Base-by-base conservation (phyloP, 306 rosid genomes). In the Quercus gilva region DNA sequence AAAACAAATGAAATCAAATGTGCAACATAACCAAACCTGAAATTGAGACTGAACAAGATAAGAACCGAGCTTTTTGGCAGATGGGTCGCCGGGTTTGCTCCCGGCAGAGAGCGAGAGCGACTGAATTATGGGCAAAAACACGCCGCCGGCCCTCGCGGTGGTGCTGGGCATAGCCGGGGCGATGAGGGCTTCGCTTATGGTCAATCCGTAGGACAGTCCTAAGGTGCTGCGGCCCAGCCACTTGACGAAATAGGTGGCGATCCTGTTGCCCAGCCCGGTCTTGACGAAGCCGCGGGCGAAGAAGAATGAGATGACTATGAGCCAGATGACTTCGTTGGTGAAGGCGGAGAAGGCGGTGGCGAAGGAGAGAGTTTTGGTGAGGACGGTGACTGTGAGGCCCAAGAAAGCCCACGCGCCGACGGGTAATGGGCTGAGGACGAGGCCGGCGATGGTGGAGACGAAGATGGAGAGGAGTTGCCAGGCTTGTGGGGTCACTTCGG, bases 101-200 rank as follows among this genome's bases (percentile, higher is more conserved):
- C 97, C 98, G 0, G 92, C 93, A 3, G 99, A 91, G 53, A 89
- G 89, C 11, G 99, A 86, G 29, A 95, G 83, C 1, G 99, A 95
- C 87, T 91, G 83, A 53, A 95, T 95, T 21, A 95, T 91, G 0
- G 99, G 99, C 90, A 95, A 86, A 75, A 95, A 95, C 26, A 95
- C 98, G 2, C 99, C 98, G 2, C 99, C 99, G 2, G 98, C 99
- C 68, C 99, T 84, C 0, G 99, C 99, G 4, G 99, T 93, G 28
- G 99, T 89, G 82, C 99, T 95, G 0, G 99, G 99, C 99, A 95
- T 95, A 11, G 99, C 98, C 1, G 99, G 99, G 0, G 98, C 96
- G 78, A 95, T 95, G 45, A 95, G 87, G 5, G 91, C 90, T 80
- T 95, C 99, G 25, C 99, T 93, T 37, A 95, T 71, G 15, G 97